Evolutionary conservation across 2,329 filamentous ascomycete species (phyloP), one percentile per base, ranked within the genome.

Genomic region (Ascochyta rabiei): DNA sequence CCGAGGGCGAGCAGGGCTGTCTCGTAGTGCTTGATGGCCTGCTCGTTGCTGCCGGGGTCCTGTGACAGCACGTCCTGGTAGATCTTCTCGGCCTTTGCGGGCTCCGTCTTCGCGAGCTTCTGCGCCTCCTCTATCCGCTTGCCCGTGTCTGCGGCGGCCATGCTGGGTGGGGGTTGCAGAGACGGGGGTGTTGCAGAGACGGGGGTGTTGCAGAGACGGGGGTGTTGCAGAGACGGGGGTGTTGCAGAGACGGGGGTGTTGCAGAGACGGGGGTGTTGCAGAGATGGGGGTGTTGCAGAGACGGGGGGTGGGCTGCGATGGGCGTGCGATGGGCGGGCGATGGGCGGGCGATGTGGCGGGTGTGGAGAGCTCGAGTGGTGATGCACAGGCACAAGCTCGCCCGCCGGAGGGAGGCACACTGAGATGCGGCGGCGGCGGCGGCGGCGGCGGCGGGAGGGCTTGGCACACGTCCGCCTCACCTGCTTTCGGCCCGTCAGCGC

Each of bases 11-110:
- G 85, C 74, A 99, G 79, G 23, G 95, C 92, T 65, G 84, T 84
- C 81, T 99, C 95, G 70, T 97, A 99, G 76, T 96, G 91, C 76
- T 90, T 88, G 64, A 93, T 87, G 56, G 93, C 91, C 33, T 89
- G 86, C 77, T 99, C 95, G 56, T 87, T 95, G 56, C 89, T 86
- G 47, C 90, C 90, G 19, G 93, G 92, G 33, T 91, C 87, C 78
- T 90, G 89, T 48, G 91, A 88, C 64, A 97, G 86, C 73, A 98
- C 90, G 52, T 95, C 89, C 78, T 93, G 91, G 83, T 93, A 98
- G 74, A 91, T 86, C 69, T 84, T 81, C 80, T 96, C 92, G 61
- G 93, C 91, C 82, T 95, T 90, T 70, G 84, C 80, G 63, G 93
- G 89, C 73, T 96, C 86, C 62, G 87, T 84, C 81, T 91, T 92